Evolutionary conservation across 345 rosid species (phyloP), one percentile per base, ranked within the genome.

Genomic region (Eucalyptus camaldulensis): DNA sequence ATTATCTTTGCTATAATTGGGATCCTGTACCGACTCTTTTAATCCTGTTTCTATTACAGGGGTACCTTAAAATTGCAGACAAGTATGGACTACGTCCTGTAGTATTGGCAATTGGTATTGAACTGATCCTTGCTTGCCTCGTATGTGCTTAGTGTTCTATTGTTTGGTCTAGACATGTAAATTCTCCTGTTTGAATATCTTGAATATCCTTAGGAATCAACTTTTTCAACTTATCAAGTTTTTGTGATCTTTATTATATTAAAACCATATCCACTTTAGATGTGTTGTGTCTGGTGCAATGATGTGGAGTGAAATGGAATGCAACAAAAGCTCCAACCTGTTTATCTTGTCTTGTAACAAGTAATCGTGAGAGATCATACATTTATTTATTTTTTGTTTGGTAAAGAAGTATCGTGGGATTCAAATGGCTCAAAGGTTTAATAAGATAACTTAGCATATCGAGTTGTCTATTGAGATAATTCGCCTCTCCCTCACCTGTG

Each of bases 91-190:
- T 95, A 88, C 92, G 88, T 91, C 96, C 96, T 47, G 93, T 93
- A 67, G 89, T 91, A 67, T 94, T 95, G 88, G 94, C 96, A 85
- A 91, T 93, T 54, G 94, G 96, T 95, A 93, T 90, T 80, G 21
- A 54, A 29, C 81, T 88, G 33, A 80, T 81, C 65, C 45, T 44
- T 89, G 15, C 10, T 5, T 76, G 83, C 83, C 45, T 76, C 45
- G 2, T 37, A 21, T 21, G 83, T 22, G 8, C 45, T 37, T 76
- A 3, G 47, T 76, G 40, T 58, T 43, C 86, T 53, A 51, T 60
- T 76, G 37, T 86, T 19, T 33, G 80, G 13, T 27, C 51, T 37
- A 37, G 27, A 72, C 43, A 19, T 88, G 62, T n/a, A 50, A 86
- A 49, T 29, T 47, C 87, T 49, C 87, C 29, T 49, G 9, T 86